Base-by-base conservation (phyloP, 306 rosid genomes). In the Pterocarpus macrocarpus region DNA sequence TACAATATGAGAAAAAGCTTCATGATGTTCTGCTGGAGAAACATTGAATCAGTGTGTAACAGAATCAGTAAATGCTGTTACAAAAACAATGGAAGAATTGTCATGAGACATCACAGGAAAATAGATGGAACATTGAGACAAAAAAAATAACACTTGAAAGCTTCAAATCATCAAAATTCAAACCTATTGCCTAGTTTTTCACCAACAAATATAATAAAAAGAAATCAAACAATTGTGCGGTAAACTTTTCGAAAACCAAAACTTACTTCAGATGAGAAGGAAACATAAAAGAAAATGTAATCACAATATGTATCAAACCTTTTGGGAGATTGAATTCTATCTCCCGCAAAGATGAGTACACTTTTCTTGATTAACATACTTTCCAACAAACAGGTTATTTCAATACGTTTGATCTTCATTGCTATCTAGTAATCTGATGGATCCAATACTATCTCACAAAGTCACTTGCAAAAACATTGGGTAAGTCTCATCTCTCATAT, bases 51-150 rank as follows among this genome's bases (percentile, higher is more conserved):
- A 22, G 28, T 32, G 45, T 44, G 38, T 52, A 14, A 58, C 22
- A 55, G 62, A 64, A 72, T 30, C 74, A 63, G 64, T 5, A 53
- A 41, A 64, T 69, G 75, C 53, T 64, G 44, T 47, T 38, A 7
- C 30, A 61, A 73, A 8, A 59, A 53, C 16, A n/a, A 13, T 5
- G 43, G 16, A 13, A 30, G 5, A 15, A 33, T 16, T 47, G 8
- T 8, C 22, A 15, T 12, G 28, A 32, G 64, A n/a, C 36, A 44
- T 75, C 28, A 17, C 44, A 50, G 68, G 69, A 15, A 36, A 32
- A 69, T 1, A 30, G 52, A 69, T 15, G 58, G 22, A 59, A 17
- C 38, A 41, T 47, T 69, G 52, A 35, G 71, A 67, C 45, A 59
- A 49, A 32, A 81, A 52, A n/a, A 8, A 0, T 22, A 33, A 17